Evolutionary conservation across 2,329 filamentous ascomycete genomes (phyloP).

Genomic region (Epichloe aotearoae): DNA sequence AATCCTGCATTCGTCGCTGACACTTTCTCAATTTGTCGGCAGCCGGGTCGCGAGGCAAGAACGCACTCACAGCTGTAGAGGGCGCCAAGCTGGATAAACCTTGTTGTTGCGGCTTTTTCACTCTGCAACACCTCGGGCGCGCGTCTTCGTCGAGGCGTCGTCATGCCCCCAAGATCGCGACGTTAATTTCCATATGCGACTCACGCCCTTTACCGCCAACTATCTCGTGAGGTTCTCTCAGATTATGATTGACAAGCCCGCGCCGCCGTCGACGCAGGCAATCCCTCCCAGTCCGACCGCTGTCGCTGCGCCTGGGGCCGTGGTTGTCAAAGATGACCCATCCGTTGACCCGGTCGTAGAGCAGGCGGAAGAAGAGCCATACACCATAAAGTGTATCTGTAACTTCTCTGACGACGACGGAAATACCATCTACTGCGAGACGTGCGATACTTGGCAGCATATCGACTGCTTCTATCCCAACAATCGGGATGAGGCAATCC

Average conservation of each 20-base stretch:
- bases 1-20: neutral
- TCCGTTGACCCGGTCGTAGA: conserved; percentile 32
- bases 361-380: conserved; percentile 59
- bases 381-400: conserved; percentile 97
- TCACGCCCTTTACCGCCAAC: conserved; percentile 23
- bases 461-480: conserved; percentile 86
- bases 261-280: conserved; percentile 39
- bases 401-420: conserved; percentile 89
- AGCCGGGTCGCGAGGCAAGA: conserved; percentile 1
- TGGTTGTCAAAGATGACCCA: conserved; percentile 25
- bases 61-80: neutral
- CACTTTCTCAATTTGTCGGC: neutral
- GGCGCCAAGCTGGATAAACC: neutral
- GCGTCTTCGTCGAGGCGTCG: conserved; percentile 35
- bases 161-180: conserved; percentile 44
- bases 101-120: conserved; percentile 3
- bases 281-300: conserved; percentile 41
- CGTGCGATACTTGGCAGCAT: conserved; percentile 96
- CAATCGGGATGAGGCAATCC: conserved; percentile 57
- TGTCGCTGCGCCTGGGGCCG: conserved; percentile 20
- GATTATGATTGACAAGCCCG: conserved; percentile 51
- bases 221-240: conserved; percentile 31
- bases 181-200: conserved; percentile 30
- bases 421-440: conserved; percentile 92
- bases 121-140: conserved; percentile 14